phyloP scores from a whole-genome alignment of 192 early-diverging fungal species.

The Rhizoclosmatium sp. region DNA sequence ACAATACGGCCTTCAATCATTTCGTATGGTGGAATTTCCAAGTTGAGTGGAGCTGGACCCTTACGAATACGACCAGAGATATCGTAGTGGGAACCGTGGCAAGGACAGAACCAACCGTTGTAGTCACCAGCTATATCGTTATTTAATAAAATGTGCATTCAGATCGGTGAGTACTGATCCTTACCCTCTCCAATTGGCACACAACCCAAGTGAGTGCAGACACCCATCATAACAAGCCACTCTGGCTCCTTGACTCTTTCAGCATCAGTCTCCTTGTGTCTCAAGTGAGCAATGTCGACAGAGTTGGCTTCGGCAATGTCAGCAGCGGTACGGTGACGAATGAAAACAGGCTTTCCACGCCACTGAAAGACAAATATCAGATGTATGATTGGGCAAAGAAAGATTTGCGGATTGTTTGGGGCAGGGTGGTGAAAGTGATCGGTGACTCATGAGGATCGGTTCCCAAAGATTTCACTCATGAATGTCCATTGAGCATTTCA shows the following conservation, averaged over 20 bases:
- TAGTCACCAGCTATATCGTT: conserved; percentile 82
- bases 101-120: conserved; percentile 99
- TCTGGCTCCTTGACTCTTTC: conserved; percentile 89
- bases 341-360: conserved; percentile 98
- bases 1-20: conserved; percentile 78
- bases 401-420: not conserved
- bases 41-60: conserved; percentile 97
- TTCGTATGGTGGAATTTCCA: conserved; percentile 88
- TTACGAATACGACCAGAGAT: conserved; percentile 98
- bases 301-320: conserved; percentile 94
- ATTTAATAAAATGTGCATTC: not conserved
- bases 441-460: not conserved
- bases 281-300: conserved; percentile 80
- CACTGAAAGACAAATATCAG: conserved; percentile 58
- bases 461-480: not conserved
- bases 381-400: not conserved
- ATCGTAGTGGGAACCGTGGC: conserved; percentile 99
- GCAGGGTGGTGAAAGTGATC: not conserved
- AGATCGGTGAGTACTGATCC: conserved; percentile 4
- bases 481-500: not conserved
- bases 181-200: conserved; percentile 94
- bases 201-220: conserved; percentile 91
- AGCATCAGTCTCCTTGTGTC: conserved; percentile 91
- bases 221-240: conserved; percentile 97
- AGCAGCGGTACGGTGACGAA: conserved; percentile 92